phyloP scores from a whole-genome alignment of 2,329 filamentous ascomycete species.

The Phaeosphaeriaceae sp. region DNA sequence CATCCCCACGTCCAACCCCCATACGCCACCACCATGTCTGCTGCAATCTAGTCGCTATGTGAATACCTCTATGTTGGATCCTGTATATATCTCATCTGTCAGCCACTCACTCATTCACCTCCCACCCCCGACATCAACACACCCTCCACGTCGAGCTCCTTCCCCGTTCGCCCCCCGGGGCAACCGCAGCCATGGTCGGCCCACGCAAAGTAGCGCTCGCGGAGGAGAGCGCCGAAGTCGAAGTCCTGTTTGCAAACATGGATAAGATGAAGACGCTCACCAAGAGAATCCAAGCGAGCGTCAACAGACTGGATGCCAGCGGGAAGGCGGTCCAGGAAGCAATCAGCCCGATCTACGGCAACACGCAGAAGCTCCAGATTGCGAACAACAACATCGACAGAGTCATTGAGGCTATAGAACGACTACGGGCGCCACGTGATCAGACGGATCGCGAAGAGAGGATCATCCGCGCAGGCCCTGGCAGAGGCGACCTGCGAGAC shows the following conservation, averaged over 20 bases:
- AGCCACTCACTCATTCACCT: neutral
- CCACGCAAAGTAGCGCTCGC: slow-evolving; percentile 64
- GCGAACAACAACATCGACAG: slow-evolving; percentile 88
- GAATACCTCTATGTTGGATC: neutral
- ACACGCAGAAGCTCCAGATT: slow-evolving; percentile 88
- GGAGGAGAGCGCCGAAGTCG: slow-evolving; percentile 72
- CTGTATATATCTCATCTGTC: neutral
- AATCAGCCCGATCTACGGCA: slow-evolving; percentile 88
- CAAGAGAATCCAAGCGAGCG: slow-evolving; percentile 91
- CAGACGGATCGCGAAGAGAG: slow-evolving; percentile 91
- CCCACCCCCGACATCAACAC: neutral
- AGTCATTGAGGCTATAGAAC: slow-evolving; percentile 85
- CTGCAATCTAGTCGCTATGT: neutral
- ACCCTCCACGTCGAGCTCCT: neutral
- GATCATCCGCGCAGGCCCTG: slow-evolving; percentile 75
- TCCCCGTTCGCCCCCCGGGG: slow-evolving; percentile 13
- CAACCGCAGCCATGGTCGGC: slow-evolving; percentile 56
- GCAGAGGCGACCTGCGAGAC: slow-evolving; percentile 76
- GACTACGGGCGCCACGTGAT: slow-evolving; percentile 87
- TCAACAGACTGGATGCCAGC: slow-evolving; percentile 82
- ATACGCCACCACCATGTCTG: slow-evolving; percentile 6
- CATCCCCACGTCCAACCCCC: slow-evolving; percentile 28
- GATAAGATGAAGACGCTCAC: slow-evolving; percentile 93
- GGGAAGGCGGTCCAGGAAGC: slow-evolving; percentile 92
- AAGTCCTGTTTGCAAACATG: slow-evolving; percentile 72